Base-by-base conservation (phyloP, 225 moss, liverwort and hornwort species). In the Anthoceros angustus region DNA sequence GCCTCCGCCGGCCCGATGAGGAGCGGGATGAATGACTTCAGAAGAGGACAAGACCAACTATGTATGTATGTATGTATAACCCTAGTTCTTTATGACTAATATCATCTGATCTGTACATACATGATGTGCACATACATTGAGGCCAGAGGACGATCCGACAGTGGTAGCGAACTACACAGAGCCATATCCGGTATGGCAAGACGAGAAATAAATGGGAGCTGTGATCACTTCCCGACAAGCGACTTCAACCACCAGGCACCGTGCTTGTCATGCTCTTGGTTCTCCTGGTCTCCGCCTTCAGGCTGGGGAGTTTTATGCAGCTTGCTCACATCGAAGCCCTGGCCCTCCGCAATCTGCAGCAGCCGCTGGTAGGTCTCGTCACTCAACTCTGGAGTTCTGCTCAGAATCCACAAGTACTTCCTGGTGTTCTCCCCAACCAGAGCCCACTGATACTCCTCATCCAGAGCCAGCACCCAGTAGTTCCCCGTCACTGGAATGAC, bases 391-490 rank as follows among this genome's bases (percentile, higher is more conserved):
- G 84, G 64, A 0, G 72, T 76, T 38, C 84, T 72, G 69, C 80
- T 80, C 66, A 84, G 39, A 42, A 84, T 70, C 92, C 92, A 93
- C 43, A 93, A 77, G 69, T 60, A 89, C 39, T 85, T 89, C 42
- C 70, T 72, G 0, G 85, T 82, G 8, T 89, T 86, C 69, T 93
- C 89, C 25, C 93, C 93, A 1, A 93, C 83, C 0, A 89, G 77
- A 12, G 91, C 87, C 76, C 85, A 86, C 25, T 80, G 77, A 61
- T 91, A 91, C 40, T 80, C 71, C 63, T 75, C 65, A 9, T 87
- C 89, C 61, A 90, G 73, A 25, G 74, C 84, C 80, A 91, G 69
- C 25, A 91, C 87, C 86, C 86, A 91, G 55, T 91, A 91, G 48
- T 91, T 87, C 12, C 87, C 91, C 14, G 87, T 87, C 24, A 91